These are phyloP conservation scores for Botryotinia calthae DNA, from an alignment of 2,329 filamentous ascomycete species.

Conservation along the genomic window DNA sequence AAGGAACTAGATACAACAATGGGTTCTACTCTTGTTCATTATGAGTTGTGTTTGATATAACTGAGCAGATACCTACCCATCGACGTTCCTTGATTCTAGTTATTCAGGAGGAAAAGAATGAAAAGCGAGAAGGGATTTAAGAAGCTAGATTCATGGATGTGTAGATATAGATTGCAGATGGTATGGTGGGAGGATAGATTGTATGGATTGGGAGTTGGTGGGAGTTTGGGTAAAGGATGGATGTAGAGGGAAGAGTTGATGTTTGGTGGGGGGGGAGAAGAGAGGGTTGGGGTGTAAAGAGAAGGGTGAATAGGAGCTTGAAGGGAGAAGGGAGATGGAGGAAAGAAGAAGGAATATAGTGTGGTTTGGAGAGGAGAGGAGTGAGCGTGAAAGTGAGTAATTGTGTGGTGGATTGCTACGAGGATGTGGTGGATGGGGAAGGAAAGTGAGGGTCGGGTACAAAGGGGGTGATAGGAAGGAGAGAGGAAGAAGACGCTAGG, in stretches of 20 bases:
- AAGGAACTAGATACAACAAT: neutral
- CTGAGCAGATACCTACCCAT: neutral
- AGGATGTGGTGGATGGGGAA: neutral
- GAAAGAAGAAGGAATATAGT: neutral
- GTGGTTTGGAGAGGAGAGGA: neutral
- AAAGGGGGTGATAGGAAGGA: neutral
- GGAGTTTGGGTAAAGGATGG: neutral
- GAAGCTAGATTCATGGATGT: neutral
- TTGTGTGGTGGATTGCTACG: neutral
- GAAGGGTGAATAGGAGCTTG: neutral
- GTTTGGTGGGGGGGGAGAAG: too few relatives aligned
- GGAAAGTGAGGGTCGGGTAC: neutral
- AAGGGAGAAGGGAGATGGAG: too few relatives aligned
- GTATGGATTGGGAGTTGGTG: neutral
- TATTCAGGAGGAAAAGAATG: neutral
- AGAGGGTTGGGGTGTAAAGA: too few relatives aligned
- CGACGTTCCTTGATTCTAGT: neutral
- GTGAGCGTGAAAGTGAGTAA: neutral
- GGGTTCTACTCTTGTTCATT: neutral
- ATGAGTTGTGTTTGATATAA: rapidly evolving
- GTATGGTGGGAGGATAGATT: neutral
- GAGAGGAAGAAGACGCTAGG: neutral
- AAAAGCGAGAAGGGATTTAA: neutral
- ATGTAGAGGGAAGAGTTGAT: too few relatives aligned
- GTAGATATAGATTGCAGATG: too few relatives aligned